phyloP scores from a whole-genome alignment of 805 yeast species.

The Schwanniomyces vanrijiae region DNA sequence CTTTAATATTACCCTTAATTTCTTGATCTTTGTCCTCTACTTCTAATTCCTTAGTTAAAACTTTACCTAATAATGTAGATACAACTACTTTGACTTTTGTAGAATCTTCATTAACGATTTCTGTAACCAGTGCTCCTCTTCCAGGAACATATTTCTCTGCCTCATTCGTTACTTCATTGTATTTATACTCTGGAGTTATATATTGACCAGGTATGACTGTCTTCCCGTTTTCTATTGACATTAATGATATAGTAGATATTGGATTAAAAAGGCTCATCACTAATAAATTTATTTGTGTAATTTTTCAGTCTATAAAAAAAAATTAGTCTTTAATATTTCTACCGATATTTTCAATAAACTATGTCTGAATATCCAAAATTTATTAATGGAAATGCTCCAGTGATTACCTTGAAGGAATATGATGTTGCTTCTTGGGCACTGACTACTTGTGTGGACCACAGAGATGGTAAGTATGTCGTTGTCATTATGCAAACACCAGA shows the following conservation, averaged over 20 bases:
- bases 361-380: slow-evolving; percentile 38
- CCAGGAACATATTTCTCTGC: slow-evolving; percentile 58
- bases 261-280: not conserved
- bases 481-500: slow-evolving; percentile 47
- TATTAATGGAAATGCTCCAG: slow-evolving; percentile 48
- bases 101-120: slow-evolving; percentile 35
- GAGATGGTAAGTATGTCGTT: slow-evolving; percentile 34
- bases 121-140: slow-evolving; percentile 56
- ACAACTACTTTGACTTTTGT: slow-evolving; percentile 43
- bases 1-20: slow-evolving; percentile 9
- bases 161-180: slow-evolving; percentile 14
- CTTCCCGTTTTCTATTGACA: slow-evolving; percentile 4
- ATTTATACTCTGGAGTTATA: slow-evolving; percentile 56
- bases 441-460: slow-evolving; percentile 48
- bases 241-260: not conserved
- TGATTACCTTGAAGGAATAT: slow-evolving; percentile 44
- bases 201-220: slow-evolving; percentile 80
- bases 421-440: slow-evolving; percentile 55
- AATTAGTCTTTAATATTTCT: not conserved
- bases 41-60: slow-evolving; percentile 28
- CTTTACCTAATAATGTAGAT: slow-evolving; percentile 65
- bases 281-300: not conserved
- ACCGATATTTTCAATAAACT: no score
- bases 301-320: not conserved
- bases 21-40: slow-evolving; percentile 6